These are phyloP conservation scores for Tuber brumale DNA, from an alignment of 495 filamentous ascomycete genomes.

Conservation along the genomic window DNA sequence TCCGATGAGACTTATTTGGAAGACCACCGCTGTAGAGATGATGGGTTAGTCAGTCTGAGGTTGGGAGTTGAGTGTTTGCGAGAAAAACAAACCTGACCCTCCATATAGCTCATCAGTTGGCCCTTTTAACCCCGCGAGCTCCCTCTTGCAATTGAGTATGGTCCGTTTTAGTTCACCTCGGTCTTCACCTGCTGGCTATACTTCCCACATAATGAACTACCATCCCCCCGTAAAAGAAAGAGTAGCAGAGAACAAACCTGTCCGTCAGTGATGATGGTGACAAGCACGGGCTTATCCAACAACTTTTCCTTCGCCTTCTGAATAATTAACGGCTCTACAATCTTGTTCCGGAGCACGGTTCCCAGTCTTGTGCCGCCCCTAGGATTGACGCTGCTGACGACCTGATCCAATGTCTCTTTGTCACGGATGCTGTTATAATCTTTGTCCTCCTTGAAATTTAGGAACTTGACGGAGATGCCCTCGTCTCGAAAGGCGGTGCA, in stretches of 20 bases:
- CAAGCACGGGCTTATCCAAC: constrained; percentile 57
- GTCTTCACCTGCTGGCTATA: constrained; percentile 21
- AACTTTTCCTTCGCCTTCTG: constrained; percentile 47
- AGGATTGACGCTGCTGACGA: constrained; percentile 45
- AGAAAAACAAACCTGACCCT: not conserved
- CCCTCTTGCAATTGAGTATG: constrained; percentile 16
- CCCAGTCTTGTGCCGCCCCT: constrained; percentile 59
- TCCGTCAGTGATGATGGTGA: constrained; percentile 65
- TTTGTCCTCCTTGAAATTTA: constrained; percentile 19
- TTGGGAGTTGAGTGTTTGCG: not conserved
- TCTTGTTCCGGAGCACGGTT: constrained; percentile 53
- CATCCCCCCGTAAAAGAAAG: not conserved
- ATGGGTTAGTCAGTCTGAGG: not conserved
- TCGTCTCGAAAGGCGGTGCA: constrained; percentile 15
- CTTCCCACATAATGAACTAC: not conserved
- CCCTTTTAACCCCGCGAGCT: not conserved
- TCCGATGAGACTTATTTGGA: constrained; percentile 35
- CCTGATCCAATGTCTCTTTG: not conserved
- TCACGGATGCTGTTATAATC: constrained; percentile 19
- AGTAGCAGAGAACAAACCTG: constrained; percentile 13
- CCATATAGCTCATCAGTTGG: not conserved
- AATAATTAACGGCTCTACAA: constrained; percentile 56
- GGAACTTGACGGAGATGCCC: constrained; percentile 29
- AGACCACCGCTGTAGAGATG: constrained; percentile 23
- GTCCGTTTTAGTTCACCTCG: constrained; percentile 6